Base-by-base conservation (phyloP, 176 grass and related monocot species). In the Bromus sterilis region DNA sequence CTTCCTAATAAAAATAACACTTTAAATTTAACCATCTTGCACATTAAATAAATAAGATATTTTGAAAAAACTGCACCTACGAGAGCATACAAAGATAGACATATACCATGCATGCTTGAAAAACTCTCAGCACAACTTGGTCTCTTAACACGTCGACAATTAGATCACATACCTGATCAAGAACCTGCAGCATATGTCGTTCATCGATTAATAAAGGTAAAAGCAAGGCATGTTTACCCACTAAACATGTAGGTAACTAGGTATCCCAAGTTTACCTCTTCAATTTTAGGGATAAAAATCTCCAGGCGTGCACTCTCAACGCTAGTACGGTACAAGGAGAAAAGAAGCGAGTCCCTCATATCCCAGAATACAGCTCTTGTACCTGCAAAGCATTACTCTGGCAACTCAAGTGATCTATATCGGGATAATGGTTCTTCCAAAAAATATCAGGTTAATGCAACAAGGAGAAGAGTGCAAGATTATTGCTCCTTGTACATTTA, bases 21-120 rank as follows among this genome's bases (percentile, higher is more conserved):
- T 71, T 81, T 24, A 57, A 81, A 35, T 56, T 69, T 44, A 25
- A 73, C 63, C 20, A 83, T 23, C 26, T 81, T 83, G 43, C 59
- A 20, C 51, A 40, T 75, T 53, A 78, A 60, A 80, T 24, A 71
- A 39, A 46, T 74, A 85, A 86, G 20, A 11, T 34, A 80, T 56
- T 18, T n/a, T 20, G 0, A 71, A 23, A 23, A 80, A 77, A 91
- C 31, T 33, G 11, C 20, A 75, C 25, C 48, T 49, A 72, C 42
- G 56, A 70, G 20, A 49, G 66, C 24, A 49, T 78, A 51, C 32
- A 67, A 30, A 75, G 26, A 46, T 24, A 71, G 63, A 83, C 51
- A 77, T 41, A 84, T 91, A 97, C 95, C 95, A 97, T 91, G 80
- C 89, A 87, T 46, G 92, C 87, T 88, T 88, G 89, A 74, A 87